These are phyloP conservation scores for Amylostereum chailletii DNA, from an alignment of 1,284 basidiomycete species.

Conservation along the genomic window DNA sequence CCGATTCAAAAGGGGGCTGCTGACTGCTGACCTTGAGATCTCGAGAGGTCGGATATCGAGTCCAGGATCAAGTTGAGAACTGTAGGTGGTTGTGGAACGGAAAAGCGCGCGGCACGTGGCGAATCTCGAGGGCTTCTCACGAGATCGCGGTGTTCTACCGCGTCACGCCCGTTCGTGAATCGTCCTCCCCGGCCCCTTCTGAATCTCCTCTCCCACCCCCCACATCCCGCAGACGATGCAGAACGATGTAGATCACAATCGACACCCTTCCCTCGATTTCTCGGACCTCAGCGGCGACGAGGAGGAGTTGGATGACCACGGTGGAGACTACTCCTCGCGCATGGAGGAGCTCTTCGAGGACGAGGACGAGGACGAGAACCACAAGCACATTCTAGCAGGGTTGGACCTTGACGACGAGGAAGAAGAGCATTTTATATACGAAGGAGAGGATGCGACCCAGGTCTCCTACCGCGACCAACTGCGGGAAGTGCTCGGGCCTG, in stretches of 20 bases:
- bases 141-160: too few relatives aligned
- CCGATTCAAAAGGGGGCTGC: too few relatives aligned
- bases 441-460: conserved; percentile 49
- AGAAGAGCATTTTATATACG: conserved; percentile 64
- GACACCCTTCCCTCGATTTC: conserved; percentile 17
- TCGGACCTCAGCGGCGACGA: conserved; percentile 26
- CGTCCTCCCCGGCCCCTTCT: too few relatives aligned
- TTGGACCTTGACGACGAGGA: conserved; percentile 37
- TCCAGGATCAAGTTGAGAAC: too few relatives aligned
- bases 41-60: too few relatives aligned
- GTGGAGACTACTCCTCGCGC: conserved; percentile 59
- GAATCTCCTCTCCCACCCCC: too few relatives aligned
- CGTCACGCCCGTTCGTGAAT: too few relatives aligned
- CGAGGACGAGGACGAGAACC: conserved; percentile 30
- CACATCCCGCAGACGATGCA: too few relatives aligned
- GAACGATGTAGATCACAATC: not conserved
- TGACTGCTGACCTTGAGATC: too few relatives aligned
- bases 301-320: conserved; percentile 22
- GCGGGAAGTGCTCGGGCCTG: conserved; percentile 57
- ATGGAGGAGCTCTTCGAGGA: conserved; percentile 66
- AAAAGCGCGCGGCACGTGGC: too few relatives aligned
- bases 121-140: too few relatives aligned
- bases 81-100: too few relatives aligned
- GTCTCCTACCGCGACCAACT: conserved; percentile 53
- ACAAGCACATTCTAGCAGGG: conserved; percentile 19